Conservation (phyloP, 1,284 basidiomycete species). For the Cryptococcus amylolentus region DNA sequence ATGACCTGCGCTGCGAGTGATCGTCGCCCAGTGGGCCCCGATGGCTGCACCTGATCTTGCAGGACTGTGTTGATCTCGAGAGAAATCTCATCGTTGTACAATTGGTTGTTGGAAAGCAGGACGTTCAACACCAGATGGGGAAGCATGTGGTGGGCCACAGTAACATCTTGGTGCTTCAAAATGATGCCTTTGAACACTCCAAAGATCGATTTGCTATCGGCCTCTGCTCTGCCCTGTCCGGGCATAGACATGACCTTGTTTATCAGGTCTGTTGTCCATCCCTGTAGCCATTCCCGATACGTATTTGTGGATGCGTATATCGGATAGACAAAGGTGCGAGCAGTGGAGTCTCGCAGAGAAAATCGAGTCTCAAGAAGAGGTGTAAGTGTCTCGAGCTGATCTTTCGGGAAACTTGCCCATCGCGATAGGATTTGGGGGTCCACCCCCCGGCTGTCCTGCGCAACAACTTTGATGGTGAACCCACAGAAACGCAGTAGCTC, state of each 20-base stretch:
- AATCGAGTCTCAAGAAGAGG: constrained; percentile 81
- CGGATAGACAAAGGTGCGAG: constrained; percentile 57
- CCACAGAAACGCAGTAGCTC: constrained; percentile 84
- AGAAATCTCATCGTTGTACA: constrained; percentile 64
- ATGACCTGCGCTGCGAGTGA: constrained; percentile 87
- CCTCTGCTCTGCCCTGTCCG: constrained; percentile 29
- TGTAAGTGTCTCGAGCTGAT: constrained; percentile 80
- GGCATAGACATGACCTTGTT: constrained; percentile 51
- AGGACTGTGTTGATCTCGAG: constrained; percentile 77
- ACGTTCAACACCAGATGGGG: constrained; percentile 89
- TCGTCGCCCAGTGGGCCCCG: constrained; percentile 69
- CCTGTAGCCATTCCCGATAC: constrained; percentile 94
- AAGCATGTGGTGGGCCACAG: constrained; percentile 82
- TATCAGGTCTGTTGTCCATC: constrained; percentile 86
- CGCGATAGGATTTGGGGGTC: constrained; percentile 64
- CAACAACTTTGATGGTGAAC: constrained; percentile 60
- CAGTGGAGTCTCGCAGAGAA: constrained; percentile 26
- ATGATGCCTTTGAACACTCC: constrained; percentile 67
- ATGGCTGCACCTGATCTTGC: constrained; percentile 73
- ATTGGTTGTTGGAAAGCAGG: constrained; percentile 69
- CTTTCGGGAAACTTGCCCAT: constrained; percentile 73
- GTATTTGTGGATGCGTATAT: constrained; percentile 73
- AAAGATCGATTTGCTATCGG: constrained; percentile 61
- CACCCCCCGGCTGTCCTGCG: constrained; percentile 55
- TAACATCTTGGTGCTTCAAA: constrained; percentile 82